Base-by-base conservation (phyloP, 169 alveolate species). In the Cryptosporidium tyzzeri region DNA sequence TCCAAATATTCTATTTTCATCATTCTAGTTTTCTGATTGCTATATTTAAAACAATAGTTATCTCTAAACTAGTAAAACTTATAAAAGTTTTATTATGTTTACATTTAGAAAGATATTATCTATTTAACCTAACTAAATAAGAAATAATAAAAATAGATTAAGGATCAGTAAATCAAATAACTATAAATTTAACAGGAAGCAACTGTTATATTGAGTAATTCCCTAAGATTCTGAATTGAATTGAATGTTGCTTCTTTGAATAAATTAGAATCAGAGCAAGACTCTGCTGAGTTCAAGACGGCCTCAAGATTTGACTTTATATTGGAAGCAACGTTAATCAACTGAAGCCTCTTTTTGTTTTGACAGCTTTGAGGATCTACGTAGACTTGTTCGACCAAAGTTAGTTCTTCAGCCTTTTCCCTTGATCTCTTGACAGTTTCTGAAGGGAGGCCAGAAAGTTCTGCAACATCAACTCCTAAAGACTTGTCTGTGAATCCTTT, bases 391-490 rank as follows among this genome's bases (percentile, higher is more conserved):
- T 80, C 89, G 16, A 80, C 55, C 18, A 45, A 44, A 62, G 65
- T 65, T 33, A 80, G 91, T 55, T 92, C 94, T n/a, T 84, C 33
- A 14, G 95, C 93, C 50, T 92, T 84, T 7, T 93, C 92, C 53
- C 92, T 85, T 3, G 97, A 95, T 71, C 92, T 86, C 14, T 86
- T 84, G 12, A 95, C 65, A 16, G 95, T 93, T 73, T 91, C 92
- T 45, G 73, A 58, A 1, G 99, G 99, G 84, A 98, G 94, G 55
- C 96, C 96, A 14, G 98, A 96, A 86, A 96, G 94, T 85, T 96
- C 95, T 21, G 99, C 99, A 35, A 97, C 98, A 67, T 96, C 96
- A 4, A 97, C 95, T 37, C 99, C 99, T 93, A 96, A 96, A 59
- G 98, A 95, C 65, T 96, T 92, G 70, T 95, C 97, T 26, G 97